A percentile compares a stretch with the other conserved stretches of the same genome.
These are phyloP conservation scores for Neodidymelliopsis sp. DNA, from an alignment of 2,329 filamentous ascomycete species.

Conservation along the genomic window DNA sequence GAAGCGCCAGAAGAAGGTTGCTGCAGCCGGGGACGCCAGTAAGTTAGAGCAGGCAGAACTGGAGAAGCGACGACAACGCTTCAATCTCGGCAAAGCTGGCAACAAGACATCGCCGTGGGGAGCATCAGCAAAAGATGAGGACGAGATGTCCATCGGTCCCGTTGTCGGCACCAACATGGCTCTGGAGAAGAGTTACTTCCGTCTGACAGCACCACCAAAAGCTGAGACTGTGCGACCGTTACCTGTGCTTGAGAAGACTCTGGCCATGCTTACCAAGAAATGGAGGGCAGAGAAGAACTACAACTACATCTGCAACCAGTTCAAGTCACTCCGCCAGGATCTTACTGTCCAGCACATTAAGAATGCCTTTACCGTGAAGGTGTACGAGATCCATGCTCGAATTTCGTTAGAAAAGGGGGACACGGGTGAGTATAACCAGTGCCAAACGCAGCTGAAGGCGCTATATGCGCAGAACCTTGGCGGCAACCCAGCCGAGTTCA, in stretches of 20 bases:
- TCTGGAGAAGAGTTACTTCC: constrained; percentile 93
- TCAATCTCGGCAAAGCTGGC: constrained; percentile 65
- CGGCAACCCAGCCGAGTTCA: constrained; percentile 93
- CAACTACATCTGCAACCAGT: constrained; percentile 97
- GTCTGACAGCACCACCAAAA: constrained; percentile 88
- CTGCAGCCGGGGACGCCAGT: constrained; percentile 68
- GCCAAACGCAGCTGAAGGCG: constrained; percentile 94
- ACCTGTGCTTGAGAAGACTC: constrained; percentile 77
- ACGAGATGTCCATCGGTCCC: constrained; percentile 64
- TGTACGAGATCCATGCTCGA: constrained; percentile 96
- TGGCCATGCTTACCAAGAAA: constrained; percentile 91
- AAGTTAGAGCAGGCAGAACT: constrained; percentile 87
- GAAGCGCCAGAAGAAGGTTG: constrained; percentile 57
- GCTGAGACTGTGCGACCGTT: constrained; percentile 88
- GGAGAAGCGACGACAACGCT: constrained; percentile 89
- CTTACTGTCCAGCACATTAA: constrained; percentile 97
- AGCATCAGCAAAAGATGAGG: constrained; percentile 55
- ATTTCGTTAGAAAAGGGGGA: constrained; percentile 98
- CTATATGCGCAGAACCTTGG: constrained; percentile 87
- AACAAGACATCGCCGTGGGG: constrained; percentile 63
- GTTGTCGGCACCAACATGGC: constrained; percentile 84
- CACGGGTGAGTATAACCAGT: constrained; percentile 99
- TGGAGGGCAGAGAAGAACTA: constrained; percentile 96
- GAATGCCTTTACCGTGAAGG: constrained; percentile 93
- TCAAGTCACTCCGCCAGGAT: constrained; percentile 98